These are phyloP conservation scores for Sporobolomyces roseus DNA, from an alignment of 768 basidiomycete species.

Conservation along the genomic window DNA sequence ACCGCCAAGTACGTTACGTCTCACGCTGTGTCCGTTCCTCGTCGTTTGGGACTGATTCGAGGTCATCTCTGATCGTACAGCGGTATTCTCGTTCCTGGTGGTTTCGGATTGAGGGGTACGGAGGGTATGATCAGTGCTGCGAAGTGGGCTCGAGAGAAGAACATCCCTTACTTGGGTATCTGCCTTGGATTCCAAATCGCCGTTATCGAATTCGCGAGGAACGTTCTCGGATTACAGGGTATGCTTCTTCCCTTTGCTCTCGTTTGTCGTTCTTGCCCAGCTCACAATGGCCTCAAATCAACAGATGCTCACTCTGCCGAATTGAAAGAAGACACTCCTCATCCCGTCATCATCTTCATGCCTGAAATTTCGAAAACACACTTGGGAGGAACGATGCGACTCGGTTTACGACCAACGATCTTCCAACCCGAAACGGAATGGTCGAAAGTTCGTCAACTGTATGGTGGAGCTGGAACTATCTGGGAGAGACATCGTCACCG, in stretches of 20 bases:
- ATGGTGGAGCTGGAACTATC: conserved; percentile 72
- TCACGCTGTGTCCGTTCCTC: conserved; percentile 90
- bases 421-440: conserved; percentile 72
- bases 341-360: conserved; percentile 88
- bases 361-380: conserved; percentile 97
- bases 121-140: conserved; percentile 99
- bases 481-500: conserved; percentile 97
- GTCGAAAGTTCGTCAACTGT: conserved; percentile 71
- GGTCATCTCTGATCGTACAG: conserved; percentile 50
- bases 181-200: conserved; percentile 97
- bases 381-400: conserved; percentile 99
- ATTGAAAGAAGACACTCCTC: conserved; percentile 55
- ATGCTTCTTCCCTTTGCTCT: conserved; percentile 39
- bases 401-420: conserved; percentile 94
- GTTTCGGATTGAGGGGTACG: conserved; percentile 86
- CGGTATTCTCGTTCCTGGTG: conserved; percentile 94
- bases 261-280: too few relatives aligned
- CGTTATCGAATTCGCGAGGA: conserved; percentile 88
- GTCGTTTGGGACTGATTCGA: conserved; percentile 88
- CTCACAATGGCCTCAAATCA: too few relatives aligned
- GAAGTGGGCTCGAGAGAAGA: conserved; percentile 92
- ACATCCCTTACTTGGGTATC: conserved; percentile 90
- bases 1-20: conserved; percentile 65
- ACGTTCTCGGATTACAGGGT: conserved; percentile 70
- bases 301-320: conserved; percentile 84